These are phyloP conservation scores for Colletotrichum incanum DNA, from an alignment of 2,329 filamentous ascomycete genomes.

Conservation along the genomic window DNA sequence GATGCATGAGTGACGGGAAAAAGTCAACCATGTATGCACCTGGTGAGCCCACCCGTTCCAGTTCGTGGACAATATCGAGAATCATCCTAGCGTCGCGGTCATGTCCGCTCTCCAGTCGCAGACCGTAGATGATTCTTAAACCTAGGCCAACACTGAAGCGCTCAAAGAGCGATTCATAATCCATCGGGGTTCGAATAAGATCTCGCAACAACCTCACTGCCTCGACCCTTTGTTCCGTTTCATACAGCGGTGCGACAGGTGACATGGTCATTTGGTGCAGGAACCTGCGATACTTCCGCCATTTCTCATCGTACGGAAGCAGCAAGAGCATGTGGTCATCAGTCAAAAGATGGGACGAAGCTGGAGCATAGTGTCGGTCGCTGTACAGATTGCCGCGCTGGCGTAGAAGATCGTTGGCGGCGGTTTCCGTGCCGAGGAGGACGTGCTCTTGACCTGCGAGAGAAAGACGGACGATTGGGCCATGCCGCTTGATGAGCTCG, in stretches of 20 bases:
- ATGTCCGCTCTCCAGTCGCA: constrained; percentile 52
- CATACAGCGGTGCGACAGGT: constrained; percentile 50
- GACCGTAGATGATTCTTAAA: constrained; percentile 57
- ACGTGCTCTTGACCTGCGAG: constrained; percentile 58
- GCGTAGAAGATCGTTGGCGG: constrained; percentile 59
- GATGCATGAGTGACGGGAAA: constrained; percentile 49
- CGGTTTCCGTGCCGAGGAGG: constrained; percentile 56
- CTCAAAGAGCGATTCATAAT: constrained; percentile 57
- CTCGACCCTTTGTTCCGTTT: constrained; percentile 52
- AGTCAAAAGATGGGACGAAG: constrained; percentile 53
- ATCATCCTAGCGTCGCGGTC: constrained; percentile 52
- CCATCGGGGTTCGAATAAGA: constrained; percentile 50
- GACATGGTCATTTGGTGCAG: constrained; percentile 52
- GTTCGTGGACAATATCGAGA: constrained; percentile 51
- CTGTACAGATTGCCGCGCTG: constrained; percentile 58
- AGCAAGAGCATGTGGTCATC: constrained; percentile 49
- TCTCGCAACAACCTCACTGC: constrained; percentile 50
- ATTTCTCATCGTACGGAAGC: constrained; percentile 48
- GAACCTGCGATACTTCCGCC: constrained; percentile 26
- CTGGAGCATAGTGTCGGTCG: constrained; percentile 53
- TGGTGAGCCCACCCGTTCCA: constrained; percentile 53
- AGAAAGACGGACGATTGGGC: constrained; percentile 60
- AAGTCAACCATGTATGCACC: constrained; percentile 52
- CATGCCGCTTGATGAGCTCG: constrained; percentile 53
- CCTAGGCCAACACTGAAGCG: constrained; percentile 59